Evolutionary conservation across 495 filamentous ascomycete genomes (phyloP), one percentile per base, ranked within the genome.

Genomic region (Venustampulla echinocandica): DNA sequence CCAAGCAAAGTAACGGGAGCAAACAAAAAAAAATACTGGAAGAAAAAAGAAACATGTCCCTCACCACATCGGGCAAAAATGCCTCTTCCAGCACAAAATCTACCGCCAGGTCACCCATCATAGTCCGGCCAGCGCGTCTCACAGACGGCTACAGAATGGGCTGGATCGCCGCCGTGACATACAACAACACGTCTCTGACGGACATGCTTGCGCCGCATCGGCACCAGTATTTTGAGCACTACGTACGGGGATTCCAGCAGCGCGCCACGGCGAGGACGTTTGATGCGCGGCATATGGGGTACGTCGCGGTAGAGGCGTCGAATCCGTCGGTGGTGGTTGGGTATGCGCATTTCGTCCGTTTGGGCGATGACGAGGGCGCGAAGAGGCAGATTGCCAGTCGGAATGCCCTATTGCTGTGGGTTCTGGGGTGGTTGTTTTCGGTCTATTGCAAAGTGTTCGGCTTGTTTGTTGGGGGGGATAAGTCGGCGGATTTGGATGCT

Each of bases 321-420:
- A 21, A 43, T 4, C 50, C 46, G 0, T 15, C 7, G 15, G n/a
- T 23, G 17, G 25, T 37, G 1, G 39, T 59, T 1, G 56, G 35
- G 0, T 53, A 47, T 22, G 50, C 42, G 14, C 45, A 50, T 6
- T 59, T 55, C 18, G 14, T 30, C 14, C 52, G 56, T 0, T 13
- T 50, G 11, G 56, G 56, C 13, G 24, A 46, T 10, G 56, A 59
- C 41, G 32, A 17, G 0, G 56, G 42, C 5, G 56, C 56, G 11
- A 6, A 27, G 19, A 20, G 10, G 18, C 30, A 36, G 21, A 46
- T 53, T 6, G 14, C 18, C 0, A 35, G 36, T 10, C 4, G 20
- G 20, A 22, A 27, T 21, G 42, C 39, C 14, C 2, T 42, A 7
- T 34, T 11, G 19, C 11, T 52, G 3, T 46, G 28, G 28, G 11